phyloP scores from a whole-genome alignment of 352 stramenopile genomes.

The Globisporangium recalcitrans region DNA sequence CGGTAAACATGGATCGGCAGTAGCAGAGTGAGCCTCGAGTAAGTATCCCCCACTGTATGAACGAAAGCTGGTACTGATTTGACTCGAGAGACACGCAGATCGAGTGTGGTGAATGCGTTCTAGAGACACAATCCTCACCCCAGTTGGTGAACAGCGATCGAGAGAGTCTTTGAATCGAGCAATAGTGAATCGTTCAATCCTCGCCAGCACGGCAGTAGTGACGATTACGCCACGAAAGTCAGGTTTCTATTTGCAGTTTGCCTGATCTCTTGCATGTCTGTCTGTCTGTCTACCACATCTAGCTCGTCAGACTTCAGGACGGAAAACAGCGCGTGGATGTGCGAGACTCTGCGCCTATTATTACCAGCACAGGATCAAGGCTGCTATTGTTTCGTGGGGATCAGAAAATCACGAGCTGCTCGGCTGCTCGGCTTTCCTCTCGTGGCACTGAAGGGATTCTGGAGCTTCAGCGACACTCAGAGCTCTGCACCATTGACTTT shows the following conservation, averaged over 20 bases:
- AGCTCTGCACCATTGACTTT: not conserved
- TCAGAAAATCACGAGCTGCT: not conserved
- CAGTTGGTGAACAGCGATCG: not conserved
- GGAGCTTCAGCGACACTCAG: not conserved
- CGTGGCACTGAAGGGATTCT: not conserved
- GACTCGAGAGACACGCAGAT: not conserved
- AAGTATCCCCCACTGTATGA: not conserved
- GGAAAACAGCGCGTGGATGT: not conserved
- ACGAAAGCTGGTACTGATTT: not conserved
- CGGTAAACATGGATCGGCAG: slow-evolving; percentile 21
- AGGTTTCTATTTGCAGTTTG: not conserved
- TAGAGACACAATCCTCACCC: not conserved
- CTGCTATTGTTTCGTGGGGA: not conserved
- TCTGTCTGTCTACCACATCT: not conserved
- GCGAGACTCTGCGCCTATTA: not conserved
- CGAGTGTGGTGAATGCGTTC: not conserved
- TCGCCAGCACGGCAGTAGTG: no score
- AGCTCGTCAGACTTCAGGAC: not conserved
- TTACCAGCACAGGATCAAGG: not conserved
- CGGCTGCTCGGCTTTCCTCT: not conserved
- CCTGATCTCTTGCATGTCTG: not conserved
- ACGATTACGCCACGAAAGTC: no score
- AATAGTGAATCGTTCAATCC: no score
- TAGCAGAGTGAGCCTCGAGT: not conserved
- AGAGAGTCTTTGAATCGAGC: not conserved